A percentile compares a stretch with the other conserved stretches of the same genome.
phyloP scores from a whole-genome alignment of 2,329 filamentous ascomycete species.

The Colletotrichum sp. region DNA sequence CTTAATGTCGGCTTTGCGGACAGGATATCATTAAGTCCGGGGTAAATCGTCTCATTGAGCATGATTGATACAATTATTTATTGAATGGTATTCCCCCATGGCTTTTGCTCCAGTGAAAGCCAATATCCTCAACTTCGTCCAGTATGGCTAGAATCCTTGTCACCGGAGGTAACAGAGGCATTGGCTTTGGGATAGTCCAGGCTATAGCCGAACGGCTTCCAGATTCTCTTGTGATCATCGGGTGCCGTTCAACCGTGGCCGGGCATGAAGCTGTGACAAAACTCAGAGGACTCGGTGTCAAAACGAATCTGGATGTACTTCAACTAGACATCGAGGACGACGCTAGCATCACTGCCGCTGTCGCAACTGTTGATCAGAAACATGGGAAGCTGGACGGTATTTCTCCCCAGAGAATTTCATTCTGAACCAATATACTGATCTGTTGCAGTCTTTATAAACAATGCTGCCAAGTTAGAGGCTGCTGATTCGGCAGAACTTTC shows the following conservation, averaged over 20 bases:
- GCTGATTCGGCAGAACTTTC: background rate
- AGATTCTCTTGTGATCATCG: background rate
- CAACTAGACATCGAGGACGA: background rate
- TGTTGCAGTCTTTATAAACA: background rate
- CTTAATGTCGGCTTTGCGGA: background rate
- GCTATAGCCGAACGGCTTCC: background rate
- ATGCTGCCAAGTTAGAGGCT: background rate
- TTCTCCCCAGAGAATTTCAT: background rate
- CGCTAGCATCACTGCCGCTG: background rate
- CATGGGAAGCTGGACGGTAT: background rate
- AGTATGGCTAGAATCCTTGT: background rate
- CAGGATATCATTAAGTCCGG: background rate
- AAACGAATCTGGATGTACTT: background rate
- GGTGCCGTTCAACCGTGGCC: background rate
- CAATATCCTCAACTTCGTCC: background rate
- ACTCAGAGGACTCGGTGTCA: background rate
- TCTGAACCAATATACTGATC: background rate
- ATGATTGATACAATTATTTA: background rate
- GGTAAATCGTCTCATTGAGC: background rate
- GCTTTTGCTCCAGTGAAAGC: background rate
- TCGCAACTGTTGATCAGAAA: background rate
- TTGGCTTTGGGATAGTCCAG: background rate
- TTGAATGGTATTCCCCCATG: background rate
- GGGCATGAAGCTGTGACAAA: background rate
- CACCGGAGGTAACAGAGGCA: background rate